These are phyloP conservation scores for Arthrobotrys musiformis DNA, from an alignment of 2,329 filamentous ascomycete genomes.

Conservation along the genomic window DNA sequence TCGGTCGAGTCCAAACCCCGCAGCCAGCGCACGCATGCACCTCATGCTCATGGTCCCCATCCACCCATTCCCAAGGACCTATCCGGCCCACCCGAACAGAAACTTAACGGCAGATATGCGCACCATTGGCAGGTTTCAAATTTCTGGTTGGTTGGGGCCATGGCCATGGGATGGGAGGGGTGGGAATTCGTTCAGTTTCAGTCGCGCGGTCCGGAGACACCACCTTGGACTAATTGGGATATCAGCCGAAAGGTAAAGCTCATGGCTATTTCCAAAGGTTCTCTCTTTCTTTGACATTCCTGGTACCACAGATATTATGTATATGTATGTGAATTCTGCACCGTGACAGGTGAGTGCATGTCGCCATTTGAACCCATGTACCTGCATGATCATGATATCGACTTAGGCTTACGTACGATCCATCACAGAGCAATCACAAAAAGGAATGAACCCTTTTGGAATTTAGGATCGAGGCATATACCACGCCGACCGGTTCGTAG, in stretches of 20 bases:
- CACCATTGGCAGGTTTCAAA: neutral
- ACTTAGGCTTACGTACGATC: too few relatives aligned
- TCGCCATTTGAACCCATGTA: slow-evolving; percentile 21
- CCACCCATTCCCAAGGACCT: neutral
- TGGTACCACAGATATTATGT: too few relatives aligned
- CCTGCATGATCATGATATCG: slow-evolving; percentile 20
- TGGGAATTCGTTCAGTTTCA: neutral
- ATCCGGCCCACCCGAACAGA: slow-evolving; percentile 35
- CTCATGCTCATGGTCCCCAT: neutral
- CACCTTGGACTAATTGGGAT: slow-evolving; percentile 4
- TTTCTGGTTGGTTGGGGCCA: neutral
- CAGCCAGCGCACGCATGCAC: slow-evolving; percentile 18
- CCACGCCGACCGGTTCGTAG: neutral
- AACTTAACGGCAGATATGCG: slow-evolving; percentile 37
- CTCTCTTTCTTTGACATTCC: neutral
- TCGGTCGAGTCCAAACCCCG: slow-evolving; percentile 31
- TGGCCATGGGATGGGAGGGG: too few relatives aligned
- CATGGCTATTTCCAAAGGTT: neutral
- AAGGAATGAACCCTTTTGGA: too few relatives aligned
- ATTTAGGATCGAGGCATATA: neutral
- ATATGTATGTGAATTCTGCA: too few relatives aligned
- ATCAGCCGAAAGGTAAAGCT: slow-evolving; percentile 11
- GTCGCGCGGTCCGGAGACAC: slow-evolving; percentile 2
- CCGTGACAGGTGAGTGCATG: slow-evolving; percentile 23
- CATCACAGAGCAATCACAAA: too few relatives aligned